Evolutionary conservation across 805 yeast genomes (phyloP).

Genomic region (Tetrapisispora fleetii): DNA sequence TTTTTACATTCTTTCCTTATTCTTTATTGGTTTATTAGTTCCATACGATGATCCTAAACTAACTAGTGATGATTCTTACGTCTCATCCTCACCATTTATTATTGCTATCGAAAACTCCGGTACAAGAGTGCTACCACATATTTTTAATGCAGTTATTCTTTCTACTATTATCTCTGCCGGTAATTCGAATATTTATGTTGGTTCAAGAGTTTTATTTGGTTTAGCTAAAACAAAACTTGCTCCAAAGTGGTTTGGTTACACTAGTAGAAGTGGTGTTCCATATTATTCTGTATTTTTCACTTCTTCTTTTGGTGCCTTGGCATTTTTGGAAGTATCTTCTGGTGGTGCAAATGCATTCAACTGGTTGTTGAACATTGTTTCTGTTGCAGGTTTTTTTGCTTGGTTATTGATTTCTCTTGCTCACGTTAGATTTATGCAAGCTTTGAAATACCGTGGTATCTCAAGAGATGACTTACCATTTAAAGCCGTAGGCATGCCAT

Average conservation of each 20-base stretch:
- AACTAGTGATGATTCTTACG: slow-evolving; percentile 29
- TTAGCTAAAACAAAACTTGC: slow-evolving; percentile 52
- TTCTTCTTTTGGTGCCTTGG: slow-evolving; percentile 53
- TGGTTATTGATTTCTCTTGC: slow-evolving; percentile 59
- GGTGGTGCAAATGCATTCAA: slow-evolving; percentile 51
- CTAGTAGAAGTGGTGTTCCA: slow-evolving; percentile 55
- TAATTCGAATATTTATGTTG: slow-evolving; percentile 64
- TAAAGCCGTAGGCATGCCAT: slow-evolving; percentile 66
- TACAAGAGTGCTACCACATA: slow-evolving; percentile 53
- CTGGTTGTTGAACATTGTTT: slow-evolving; percentile 70
- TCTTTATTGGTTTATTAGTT: slow-evolving; percentile 61
- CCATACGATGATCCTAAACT: slow-evolving; percentile 57
- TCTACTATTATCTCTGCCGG: slow-evolving; percentile 68
- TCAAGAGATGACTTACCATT: slow-evolving; percentile 62
- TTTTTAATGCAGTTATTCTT: slow-evolving; percentile 63
- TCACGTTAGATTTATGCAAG: slow-evolving; percentile 62
- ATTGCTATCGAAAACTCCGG: slow-evolving; percentile 63
- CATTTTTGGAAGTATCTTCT: slow-evolving; percentile 45
- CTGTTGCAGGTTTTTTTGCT: slow-evolving; percentile 64
- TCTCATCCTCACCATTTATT: slow-evolving; percentile 59
- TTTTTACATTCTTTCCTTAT: slow-evolving; percentile 55
- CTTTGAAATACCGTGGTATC: slow-evolving; percentile 52
- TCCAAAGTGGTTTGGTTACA: slow-evolving; percentile 40
- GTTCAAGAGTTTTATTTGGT: slow-evolving; percentile 59
- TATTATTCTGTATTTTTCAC: slow-evolving; percentile 46